Evolutionary conservation across 148 eudicot species (phyloP).

Genomic region (Cornus florida): DNA sequence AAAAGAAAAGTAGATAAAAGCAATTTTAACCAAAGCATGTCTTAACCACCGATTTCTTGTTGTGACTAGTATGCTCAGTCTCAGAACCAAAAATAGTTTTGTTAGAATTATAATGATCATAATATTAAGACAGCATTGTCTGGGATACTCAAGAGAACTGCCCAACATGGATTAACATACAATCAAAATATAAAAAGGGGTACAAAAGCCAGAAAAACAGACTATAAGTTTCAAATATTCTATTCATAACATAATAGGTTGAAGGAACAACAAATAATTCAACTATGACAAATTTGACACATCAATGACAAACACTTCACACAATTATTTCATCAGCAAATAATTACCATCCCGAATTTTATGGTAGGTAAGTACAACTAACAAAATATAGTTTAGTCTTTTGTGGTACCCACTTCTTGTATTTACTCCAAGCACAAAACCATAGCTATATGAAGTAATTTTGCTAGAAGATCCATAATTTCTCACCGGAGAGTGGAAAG

Average conservation of each 20-base stretch:
- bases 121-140: background rate
- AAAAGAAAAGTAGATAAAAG: no score
- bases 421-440: slow-evolving; percentile 50
- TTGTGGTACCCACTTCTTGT: slow-evolving; percentile 18
- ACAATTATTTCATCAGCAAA: no score
- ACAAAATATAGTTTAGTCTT: background rate
- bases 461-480: slow-evolving; percentile 36
- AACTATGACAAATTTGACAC: background rate
- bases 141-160: background rate
- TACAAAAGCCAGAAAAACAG: background rate
- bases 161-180: background rate
- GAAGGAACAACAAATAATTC: background rate
- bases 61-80: background rate
- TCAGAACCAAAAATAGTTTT: background rate
- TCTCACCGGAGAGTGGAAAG: slow-evolving; percentile 53
- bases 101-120: background rate
- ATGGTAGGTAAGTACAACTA: background rate
- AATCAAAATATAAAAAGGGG: background rate
- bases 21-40: background rate
- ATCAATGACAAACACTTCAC: background rate
- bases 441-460: slow-evolving; percentile 45
- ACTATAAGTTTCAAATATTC: no score
- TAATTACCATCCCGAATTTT: no score
- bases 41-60: background rate
- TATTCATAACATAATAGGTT: background rate